phyloP scores from a whole-genome alignment of 116 monocot genomes.

The Iris pallida region DNA sequence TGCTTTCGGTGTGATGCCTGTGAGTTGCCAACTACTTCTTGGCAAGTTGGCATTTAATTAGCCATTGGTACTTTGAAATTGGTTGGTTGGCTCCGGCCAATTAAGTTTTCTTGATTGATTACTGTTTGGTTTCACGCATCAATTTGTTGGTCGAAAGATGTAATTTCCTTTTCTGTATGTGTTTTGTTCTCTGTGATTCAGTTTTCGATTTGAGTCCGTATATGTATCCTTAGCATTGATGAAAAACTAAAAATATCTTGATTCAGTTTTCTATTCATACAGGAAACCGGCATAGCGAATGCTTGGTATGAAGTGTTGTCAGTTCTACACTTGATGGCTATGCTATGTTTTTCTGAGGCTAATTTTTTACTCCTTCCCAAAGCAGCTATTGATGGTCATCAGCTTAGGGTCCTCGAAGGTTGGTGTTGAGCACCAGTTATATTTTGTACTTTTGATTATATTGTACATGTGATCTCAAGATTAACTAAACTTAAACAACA shows the following conservation, averaged over 20 bases:
- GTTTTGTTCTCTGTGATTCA: background rate
- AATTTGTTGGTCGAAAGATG: background rate
- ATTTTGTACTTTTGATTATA: background rate
- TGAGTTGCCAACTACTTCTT: constrained; percentile 12
- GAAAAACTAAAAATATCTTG: background rate
- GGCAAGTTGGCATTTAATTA: constrained; percentile 27
- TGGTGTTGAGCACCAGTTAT: constrained; percentile 9
- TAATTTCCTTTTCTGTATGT: background rate
- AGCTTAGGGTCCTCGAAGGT: constrained; percentile 79
- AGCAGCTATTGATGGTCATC: constrained; percentile 48
- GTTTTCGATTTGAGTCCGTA: background rate
- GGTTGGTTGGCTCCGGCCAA: constrained; percentile 10
- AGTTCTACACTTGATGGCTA: constrained; percentile 86
- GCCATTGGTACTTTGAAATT: background rate
- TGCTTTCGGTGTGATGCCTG: constrained; percentile 7
- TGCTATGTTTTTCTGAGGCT: constrained; percentile 71
- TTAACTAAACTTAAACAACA: background rate
- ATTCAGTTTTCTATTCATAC: constrained; percentile 11
- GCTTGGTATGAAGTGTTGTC: constrained; percentile 93
- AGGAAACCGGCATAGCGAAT: constrained; percentile 72
- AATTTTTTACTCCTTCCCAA: constrained; percentile 75
- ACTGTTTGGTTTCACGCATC: background rate
- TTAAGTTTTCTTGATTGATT: background rate
- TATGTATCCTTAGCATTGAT: no score
- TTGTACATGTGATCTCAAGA: no score